phyloP scores from a whole-genome alignment of 2,329 filamentous ascomycete species.

The Ascomycota sp. region DNA sequence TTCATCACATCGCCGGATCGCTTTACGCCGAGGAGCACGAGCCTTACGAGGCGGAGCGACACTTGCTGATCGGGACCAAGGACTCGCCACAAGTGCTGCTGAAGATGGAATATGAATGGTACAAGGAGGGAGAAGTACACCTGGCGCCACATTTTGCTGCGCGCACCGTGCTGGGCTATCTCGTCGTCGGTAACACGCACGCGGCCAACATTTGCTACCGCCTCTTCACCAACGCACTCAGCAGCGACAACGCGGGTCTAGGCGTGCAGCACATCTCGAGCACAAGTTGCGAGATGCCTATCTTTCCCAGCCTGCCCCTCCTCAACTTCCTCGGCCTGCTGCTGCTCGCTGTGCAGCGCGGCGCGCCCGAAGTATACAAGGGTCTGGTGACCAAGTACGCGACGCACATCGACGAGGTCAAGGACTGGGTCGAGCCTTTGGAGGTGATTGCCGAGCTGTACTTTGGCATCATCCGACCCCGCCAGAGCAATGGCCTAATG shows the following conservation, averaged over 20 bases:
- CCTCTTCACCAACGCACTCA: slow-evolving; percentile 27
- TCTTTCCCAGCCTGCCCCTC: slow-evolving; percentile 83
- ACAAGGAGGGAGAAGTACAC: slow-evolving; percentile 70
- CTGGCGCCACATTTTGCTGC: slow-evolving; percentile 73
- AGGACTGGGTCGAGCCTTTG: slow-evolving; percentile 62
- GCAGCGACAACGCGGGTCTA: slow-evolving; percentile 27
- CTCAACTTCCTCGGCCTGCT: slow-evolving; percentile 85
- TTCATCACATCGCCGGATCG: slow-evolving; percentile 79
- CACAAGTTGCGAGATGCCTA: slow-evolving; percentile 48
- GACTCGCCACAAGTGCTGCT: slow-evolving; percentile 68
- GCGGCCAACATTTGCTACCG: slow-evolving; percentile 70
- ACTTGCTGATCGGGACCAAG: slow-evolving; percentile 72
- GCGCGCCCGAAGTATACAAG: slow-evolving; percentile 56
- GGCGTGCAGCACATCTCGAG: slow-evolving; percentile 64
- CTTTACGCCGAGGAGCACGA: slow-evolving; percentile 88
- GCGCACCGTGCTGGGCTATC: slow-evolving; percentile 74
- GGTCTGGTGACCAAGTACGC: slow-evolving; percentile 70
- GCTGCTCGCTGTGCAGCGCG: slow-evolving; percentile 65
- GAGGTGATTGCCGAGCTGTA: slow-evolving; percentile 90
- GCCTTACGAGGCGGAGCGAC: slow-evolving; percentile 79
- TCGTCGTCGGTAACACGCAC: slow-evolving; percentile 75
- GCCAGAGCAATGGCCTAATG: slow-evolving; percentile 79
- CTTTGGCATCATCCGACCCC: slow-evolving; percentile 74
- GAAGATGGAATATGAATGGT: slow-evolving; percentile 83
- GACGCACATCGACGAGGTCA: slow-evolving; percentile 53